These are phyloP conservation scores for Sicyos baderoa DNA, from an alignment of 306 rosid species.

Conservation along the genomic window DNA sequence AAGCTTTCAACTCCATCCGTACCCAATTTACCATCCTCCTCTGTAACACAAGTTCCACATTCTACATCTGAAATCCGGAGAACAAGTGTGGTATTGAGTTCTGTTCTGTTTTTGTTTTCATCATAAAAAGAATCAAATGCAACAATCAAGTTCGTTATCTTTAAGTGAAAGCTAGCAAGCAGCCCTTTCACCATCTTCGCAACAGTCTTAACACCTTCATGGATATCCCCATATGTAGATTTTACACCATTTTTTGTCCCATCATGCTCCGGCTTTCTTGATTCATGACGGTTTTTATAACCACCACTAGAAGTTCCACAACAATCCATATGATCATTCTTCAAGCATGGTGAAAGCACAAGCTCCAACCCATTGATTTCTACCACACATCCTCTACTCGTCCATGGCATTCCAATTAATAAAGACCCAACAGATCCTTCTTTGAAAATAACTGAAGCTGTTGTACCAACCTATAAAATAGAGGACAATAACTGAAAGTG, in stretches of 20 bases:
- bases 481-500: constrained; percentile 1
- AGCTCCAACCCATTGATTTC: constrained; percentile 86
- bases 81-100: constrained; percentile 40
- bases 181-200: constrained; percentile 80
- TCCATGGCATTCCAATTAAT: constrained; percentile 83
- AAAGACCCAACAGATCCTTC: constrained; percentile 87
- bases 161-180: constrained; percentile 78
- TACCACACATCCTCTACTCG: constrained; percentile 66
- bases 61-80: constrained; percentile 67
- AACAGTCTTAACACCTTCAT: constrained; percentile 87
- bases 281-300: constrained; percentile 27
- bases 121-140: constrained; percentile 68
- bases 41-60: constrained; percentile 80
- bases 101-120: constrained; percentile 27
- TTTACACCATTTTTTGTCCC: constrained; percentile 34
- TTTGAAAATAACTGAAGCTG: constrained; percentile 45
- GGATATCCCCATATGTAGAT: constrained; percentile 57
- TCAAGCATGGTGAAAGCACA: constrained; percentile 50
- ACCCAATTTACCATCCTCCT: constrained; percentile 50
- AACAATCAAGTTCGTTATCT: constrained; percentile 50
- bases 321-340: constrained; percentile 24
- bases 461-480: constrained; percentile 39
- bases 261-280: constrained; percentile 32
- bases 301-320: constrained; percentile 36
- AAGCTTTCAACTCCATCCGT: constrained; percentile 42